Base-by-base conservation (phyloP, 1,284 basidiomycete species). In the Leccinum fallax region DNA sequence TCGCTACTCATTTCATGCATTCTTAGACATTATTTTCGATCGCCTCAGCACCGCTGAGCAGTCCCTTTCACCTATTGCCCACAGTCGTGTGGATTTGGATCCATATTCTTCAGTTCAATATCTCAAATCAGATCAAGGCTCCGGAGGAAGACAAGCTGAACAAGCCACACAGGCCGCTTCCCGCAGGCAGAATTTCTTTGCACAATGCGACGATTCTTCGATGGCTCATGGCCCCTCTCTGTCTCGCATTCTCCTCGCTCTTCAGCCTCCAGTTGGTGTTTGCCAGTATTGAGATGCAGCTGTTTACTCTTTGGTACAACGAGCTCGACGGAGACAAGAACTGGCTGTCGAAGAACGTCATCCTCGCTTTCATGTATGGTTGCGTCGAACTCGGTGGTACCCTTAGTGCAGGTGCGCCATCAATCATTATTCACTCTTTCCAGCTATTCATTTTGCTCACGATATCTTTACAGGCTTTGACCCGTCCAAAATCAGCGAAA, bases 81-180 rank as follows among this genome's bases (percentile, higher is more conserved):
- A 64, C 70, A 1, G 54, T 74, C 1, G 67, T 76, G 24, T 83
- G 81, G 81, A 69, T 79, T 5, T 83, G 77, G 78, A 46, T 78
- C 1, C 78, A 83, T 48, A 63, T 78, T 1, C 68, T 83, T 9
- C 79, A 81, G 40, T 78, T 78, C 63, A 67, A 77, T 53, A 67
- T 82, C 19, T 75, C 81, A 1, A 83, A 83, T 58, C 81, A 83
- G 66, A 73, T 72, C 52, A 68, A 77, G 21, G 67, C 69, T 3
- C 71, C 73, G 2, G 74, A 75, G 15, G 82, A 83, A 63, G 81
- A 83, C 65, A 63, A 58, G 21, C 32, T 69, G 34, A 82, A 82
- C 67, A 79, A 82, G 57, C 70, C 75, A 3, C 73, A 74, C 46
- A 67, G 81, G 10, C 81, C 81, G 0, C 65, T 82, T 16, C 80